A percentile compares a stretch with the other conserved stretches of the same genome.
phyloP scores from a whole-genome alignment of 202 grass and related monocot species.

The Dendrocalamus latiflorus region DNA sequence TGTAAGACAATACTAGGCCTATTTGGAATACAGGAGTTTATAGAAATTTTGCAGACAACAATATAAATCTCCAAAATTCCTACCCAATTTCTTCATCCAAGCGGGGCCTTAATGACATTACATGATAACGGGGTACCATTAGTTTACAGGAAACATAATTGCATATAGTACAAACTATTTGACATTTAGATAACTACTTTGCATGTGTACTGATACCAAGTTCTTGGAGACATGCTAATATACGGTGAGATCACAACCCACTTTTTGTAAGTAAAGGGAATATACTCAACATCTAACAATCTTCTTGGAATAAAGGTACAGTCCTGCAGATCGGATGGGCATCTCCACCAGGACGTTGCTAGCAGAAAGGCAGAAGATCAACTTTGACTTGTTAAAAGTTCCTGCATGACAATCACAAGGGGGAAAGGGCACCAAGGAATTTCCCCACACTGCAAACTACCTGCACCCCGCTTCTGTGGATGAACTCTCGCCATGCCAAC shows the following conservation, averaged over 20 bases:
- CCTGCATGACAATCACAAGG: slow-evolving; percentile 4
- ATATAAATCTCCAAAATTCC: not conserved
- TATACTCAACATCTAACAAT: not conserved
- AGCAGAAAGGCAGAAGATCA: slow-evolving; percentile 29
- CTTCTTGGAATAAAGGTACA: slow-evolving; percentile 59
- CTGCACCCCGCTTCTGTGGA: slow-evolving; percentile 39
- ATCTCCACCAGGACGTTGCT: slow-evolving; percentile 30
- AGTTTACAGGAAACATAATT: not conserved
- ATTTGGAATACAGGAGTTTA: not conserved
- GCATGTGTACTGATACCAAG: slow-evolving; percentile 18
- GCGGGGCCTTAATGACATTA: not conserved
- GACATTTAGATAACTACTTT: slow-evolving; percentile 17
- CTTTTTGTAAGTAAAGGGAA: not conserved
- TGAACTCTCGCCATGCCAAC: slow-evolving; percentile 9
- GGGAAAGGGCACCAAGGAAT: slow-evolving; percentile 27
- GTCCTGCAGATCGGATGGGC: slow-evolving; percentile 43
- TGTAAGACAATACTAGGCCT: not conserved
- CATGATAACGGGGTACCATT: not conserved
- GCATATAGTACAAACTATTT: not conserved
- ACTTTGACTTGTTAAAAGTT: slow-evolving; percentile 30
- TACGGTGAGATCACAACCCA: not conserved
- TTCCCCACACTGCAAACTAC: slow-evolving; percentile 38
- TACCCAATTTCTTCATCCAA: not conserved
- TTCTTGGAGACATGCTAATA: slow-evolving; percentile 21
- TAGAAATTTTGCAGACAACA: not conserved